phyloP scores from a whole-genome alignment of 148 eudicot genomes.

The Persicaria maculosa region DNA sequence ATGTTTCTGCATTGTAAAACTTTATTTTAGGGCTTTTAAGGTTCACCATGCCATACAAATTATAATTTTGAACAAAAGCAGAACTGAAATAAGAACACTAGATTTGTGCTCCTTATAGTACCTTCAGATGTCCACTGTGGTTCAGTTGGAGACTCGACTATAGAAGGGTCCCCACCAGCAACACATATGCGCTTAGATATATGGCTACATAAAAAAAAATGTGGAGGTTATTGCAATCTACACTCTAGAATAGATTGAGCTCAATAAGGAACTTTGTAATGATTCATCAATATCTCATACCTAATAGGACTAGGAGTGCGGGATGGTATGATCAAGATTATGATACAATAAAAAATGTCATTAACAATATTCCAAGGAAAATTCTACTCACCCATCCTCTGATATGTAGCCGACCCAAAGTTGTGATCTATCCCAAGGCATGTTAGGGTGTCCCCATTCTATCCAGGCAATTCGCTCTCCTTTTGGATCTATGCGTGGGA shows the following conservation, averaged over 20 bases:
- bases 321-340: background rate
- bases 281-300: background rate
- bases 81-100: background rate
- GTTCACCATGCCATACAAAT: background rate
- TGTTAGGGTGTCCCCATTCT: slow-evolving; percentile 93
- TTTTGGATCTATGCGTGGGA: slow-evolving; percentile 76
- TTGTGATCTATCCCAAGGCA: slow-evolving; percentile 96
- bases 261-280: background rate
- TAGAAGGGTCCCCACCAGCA: slow-evolving; percentile 62
- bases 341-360: background rate
- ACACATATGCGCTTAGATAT: slow-evolving; percentile 59
- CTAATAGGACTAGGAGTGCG: background rate
- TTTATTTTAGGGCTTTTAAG: background rate
- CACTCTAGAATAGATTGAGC: background rate
- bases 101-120: slow-evolving; percentile 15
- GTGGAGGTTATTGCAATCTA: background rate
- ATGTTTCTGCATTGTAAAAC: too few species aligned
- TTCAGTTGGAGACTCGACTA: slow-evolving; percentile 83
- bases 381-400: slow-evolving; percentile 56
- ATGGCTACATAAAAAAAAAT: slow-evolving; percentile 31
- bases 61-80: background rate
- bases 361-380: background rate
- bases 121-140: slow-evolving; percentile 95
- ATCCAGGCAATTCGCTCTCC: slow-evolving; percentile 85
- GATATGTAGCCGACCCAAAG: slow-evolving; percentile 97